phyloP scores from a whole-genome alignment of 163 green algal genomes.

The Scenedesmus sp. region DNA sequence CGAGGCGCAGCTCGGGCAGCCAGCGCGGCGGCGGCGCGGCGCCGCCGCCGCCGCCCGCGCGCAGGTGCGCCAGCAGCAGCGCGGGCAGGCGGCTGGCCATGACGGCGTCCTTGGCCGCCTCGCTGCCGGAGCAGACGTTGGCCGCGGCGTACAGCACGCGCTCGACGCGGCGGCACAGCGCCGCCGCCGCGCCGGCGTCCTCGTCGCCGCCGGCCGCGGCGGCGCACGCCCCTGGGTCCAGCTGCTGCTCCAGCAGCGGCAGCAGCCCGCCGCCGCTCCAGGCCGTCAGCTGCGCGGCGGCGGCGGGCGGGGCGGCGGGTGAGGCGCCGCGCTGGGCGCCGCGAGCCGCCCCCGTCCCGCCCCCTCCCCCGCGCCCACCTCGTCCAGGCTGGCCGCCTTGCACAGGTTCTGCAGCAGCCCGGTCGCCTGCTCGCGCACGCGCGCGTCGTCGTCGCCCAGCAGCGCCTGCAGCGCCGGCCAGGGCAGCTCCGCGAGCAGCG shows the following conservation, averaged over 20 bases:
- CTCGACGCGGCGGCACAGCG: neutral
- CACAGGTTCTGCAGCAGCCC: constrained; percentile 63
- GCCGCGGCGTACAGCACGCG: constrained; percentile 3
- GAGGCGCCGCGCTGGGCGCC: neutral
- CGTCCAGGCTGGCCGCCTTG: constrained; percentile 9
- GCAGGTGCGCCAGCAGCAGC: constrained; percentile 33
- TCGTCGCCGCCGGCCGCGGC: no score
- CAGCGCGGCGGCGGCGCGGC: neutral
- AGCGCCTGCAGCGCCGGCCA: constrained; percentile 5
- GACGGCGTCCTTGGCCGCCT: constrained; percentile 8
- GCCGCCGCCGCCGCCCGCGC: neutral
- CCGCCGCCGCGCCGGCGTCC: no score
- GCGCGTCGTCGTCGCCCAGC: constrained; percentile 27
- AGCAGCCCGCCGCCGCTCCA: constrained; percentile 60
- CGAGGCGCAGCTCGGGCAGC: constrained; percentile 43
- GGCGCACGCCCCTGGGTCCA: constrained; percentile 51
- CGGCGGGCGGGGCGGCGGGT: no score
- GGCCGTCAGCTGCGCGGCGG: constrained; percentile 29
- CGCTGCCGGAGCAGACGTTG: constrained; percentile 11
- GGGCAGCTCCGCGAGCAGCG: constrained; percentile 54
- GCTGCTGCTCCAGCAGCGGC: constrained; percentile 49
- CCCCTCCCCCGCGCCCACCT: constrained; percentile 49
- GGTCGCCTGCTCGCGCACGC: constrained; percentile 68
- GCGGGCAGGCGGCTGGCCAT: constrained; percentile 16
- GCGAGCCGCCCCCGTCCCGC: constrained; percentile 48